Conservation (phyloP, 176 grass and related monocot genomes). For the Cenchrus fungigraminus region DNA sequence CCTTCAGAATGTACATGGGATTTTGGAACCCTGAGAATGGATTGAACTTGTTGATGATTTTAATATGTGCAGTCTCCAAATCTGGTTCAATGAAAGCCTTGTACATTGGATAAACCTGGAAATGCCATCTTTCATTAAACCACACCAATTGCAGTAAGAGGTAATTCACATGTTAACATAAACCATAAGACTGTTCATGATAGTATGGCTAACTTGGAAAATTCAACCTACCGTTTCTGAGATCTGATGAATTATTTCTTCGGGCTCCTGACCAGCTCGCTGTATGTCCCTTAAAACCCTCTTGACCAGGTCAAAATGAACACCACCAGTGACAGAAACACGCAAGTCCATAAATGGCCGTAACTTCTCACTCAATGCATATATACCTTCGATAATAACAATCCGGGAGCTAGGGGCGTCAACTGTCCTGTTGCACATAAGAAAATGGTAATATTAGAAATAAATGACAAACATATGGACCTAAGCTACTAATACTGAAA, state of each 20-base stretch:
- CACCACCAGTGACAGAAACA: constrained; percentile 98
- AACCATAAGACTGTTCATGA: not conserved
- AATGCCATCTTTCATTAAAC: constrained; percentile 35
- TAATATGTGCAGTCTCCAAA: constrained; percentile 90
- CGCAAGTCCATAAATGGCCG: constrained; percentile 77
- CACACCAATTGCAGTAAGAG: not conserved
- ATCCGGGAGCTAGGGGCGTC: constrained; percentile 81
- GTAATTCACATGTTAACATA: constrained; percentile 18
- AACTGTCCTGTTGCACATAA: constrained; percentile 70
- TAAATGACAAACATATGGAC: constrained; percentile 13
- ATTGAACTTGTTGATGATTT: constrained; percentile 84
- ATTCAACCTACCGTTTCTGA: constrained; percentile 80
- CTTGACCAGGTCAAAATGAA: constrained; percentile 99
- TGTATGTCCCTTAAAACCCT: constrained; percentile 98
- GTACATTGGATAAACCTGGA: constrained; percentile 99
- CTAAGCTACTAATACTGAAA: constrained; percentile 30
- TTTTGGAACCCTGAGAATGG: constrained; percentile 86
- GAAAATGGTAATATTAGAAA: constrained; percentile 46
- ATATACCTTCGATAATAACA: constrained; percentile 96
- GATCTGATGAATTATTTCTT: constrained; percentile 99
- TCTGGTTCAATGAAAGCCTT: constrained; percentile 99
- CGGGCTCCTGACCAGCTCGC: constrained; percentile 92
- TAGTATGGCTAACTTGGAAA: constrained; percentile 32
- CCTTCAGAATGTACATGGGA: constrained; percentile 99
- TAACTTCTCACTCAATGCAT: constrained; percentile 93